Evolutionary conservation across 495 filamentous ascomycete species (phyloP).

Genomic region (Cryomyces antarcticus): DNA sequence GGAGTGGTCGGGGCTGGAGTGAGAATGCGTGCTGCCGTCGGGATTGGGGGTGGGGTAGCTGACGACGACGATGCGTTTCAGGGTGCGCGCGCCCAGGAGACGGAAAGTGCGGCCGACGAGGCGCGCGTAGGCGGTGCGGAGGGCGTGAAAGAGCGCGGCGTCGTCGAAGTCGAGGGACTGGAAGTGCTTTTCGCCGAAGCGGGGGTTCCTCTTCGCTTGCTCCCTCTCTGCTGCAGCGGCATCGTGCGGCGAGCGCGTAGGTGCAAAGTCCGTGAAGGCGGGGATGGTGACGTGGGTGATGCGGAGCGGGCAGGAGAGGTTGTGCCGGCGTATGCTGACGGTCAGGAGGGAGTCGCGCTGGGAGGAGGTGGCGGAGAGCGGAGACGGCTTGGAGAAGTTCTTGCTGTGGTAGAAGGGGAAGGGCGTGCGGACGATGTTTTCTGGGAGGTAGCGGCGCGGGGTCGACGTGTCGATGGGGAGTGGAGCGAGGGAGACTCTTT

Average conservation of each 20-base stretch:
- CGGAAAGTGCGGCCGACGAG: slow-evolving; percentile 5
- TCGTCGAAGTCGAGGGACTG: slow-evolving; percentile 9
- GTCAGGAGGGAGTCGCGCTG: slow-evolving; percentile 7
- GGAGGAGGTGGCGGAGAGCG: neutral
- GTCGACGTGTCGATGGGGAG: slow-evolving; percentile 10
- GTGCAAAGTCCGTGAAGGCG: slow-evolving; percentile 5
- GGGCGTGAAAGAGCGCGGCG: slow-evolving; percentile 7
- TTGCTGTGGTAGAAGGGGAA: slow-evolving; percentile 8
- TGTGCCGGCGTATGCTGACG: slow-evolving; percentile 7
- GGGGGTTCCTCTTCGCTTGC: neutral
- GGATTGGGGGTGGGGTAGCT: neutral
- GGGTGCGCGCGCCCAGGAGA: slow-evolving; percentile 6
- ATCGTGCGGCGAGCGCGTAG: neutral
- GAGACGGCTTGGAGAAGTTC: slow-evolving; percentile 2
- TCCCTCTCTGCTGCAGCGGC: neutral
- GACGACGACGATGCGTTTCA: slow-evolving; percentile 6
- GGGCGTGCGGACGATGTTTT: slow-evolving; percentile 12
- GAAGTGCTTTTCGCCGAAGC: slow-evolving; percentile 4
- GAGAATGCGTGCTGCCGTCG: neutral
- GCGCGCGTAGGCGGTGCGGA: slow-evolving; percentile 5
- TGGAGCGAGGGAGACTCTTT: slow-evolving; percentile 5
- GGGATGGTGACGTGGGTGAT: slow-evolving; percentile 8
- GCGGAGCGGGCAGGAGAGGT: neutral
- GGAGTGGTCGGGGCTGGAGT: neutral
- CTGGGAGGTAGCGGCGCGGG: slow-evolving; percentile 4